Conservation (phyloP, 768 basidiomycete species). For the Rhizopogon vinicolor region DNA sequence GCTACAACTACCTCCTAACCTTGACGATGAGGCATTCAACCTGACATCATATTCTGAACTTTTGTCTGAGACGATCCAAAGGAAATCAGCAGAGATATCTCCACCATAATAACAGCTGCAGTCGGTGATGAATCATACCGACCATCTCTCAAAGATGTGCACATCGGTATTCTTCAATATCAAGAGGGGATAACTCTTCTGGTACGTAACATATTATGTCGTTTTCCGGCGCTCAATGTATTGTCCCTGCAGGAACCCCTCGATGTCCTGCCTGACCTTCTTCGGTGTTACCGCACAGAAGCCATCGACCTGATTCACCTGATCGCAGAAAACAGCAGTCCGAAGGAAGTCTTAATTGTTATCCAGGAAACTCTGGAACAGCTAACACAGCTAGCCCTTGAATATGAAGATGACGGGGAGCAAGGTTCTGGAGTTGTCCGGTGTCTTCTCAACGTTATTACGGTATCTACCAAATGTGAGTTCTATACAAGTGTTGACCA, state of each 20-base stretch:
- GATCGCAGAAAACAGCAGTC: constrained; percentile 27
- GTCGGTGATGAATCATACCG: not conserved
- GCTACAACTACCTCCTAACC: constrained; percentile 14
- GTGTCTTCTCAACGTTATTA: constrained; percentile 11
- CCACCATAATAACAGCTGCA: constrained; percentile 17
- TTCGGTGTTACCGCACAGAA: constrained; percentile 25
- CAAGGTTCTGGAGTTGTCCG: constrained; percentile 6
- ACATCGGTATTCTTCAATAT: constrained; percentile 11
- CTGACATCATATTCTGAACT: not conserved
- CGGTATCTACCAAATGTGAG: constrained; percentile 20
- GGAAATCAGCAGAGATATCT: constrained; percentile 14
- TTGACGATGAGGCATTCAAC: constrained; percentile 19
- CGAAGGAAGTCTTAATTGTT: constrained; percentile 39
- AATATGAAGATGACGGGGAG: constrained; percentile 17
- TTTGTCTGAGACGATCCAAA: constrained; percentile 4
- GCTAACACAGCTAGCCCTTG: constrained; percentile 13
- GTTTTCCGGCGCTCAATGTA: not conserved
- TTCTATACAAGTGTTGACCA: not conserved
- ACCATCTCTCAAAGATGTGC: constrained; percentile 14
- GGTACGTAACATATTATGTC: constrained; percentile 4
- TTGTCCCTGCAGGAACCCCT: constrained; percentile 32
- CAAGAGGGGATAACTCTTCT: constrained; percentile 10
- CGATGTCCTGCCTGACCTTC: constrained; percentile 29
- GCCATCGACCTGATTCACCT: constrained; percentile 28
- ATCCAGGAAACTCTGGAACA: constrained; percentile 34